These are phyloP conservation scores for Eragrostis tef DNA, from an alignment of 202 grass and related monocot species.

Conservation along the genomic window DNA sequence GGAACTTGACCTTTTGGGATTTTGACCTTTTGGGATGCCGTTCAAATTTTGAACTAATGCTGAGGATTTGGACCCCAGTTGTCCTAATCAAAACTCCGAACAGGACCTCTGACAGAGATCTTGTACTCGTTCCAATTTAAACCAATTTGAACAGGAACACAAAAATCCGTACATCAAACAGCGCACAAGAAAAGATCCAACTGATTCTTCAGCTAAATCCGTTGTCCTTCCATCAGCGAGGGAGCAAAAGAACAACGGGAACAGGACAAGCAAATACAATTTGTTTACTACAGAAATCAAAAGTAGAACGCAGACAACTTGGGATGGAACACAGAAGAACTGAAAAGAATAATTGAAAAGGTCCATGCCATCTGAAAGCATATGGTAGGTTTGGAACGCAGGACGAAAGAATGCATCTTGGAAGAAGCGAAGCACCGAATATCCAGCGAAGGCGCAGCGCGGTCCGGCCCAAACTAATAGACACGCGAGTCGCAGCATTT, in stretches of 20 bases:
- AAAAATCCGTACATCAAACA: not conserved
- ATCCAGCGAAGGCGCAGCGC: not conserved
- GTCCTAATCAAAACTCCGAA: not conserved
- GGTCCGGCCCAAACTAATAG: not conserved
- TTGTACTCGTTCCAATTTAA: not conserved
- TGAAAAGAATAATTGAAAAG: not conserved
- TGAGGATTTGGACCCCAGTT: slow-evolving; percentile 8
- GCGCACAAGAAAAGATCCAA: not conserved
- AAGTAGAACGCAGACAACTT: not conserved
- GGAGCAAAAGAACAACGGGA: slow-evolving; percentile 17
- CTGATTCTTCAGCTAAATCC: not conserved
- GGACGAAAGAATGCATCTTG: not conserved
- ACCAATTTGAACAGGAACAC: slow-evolving; percentile 23
- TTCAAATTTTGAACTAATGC: slow-evolving; percentile 21
- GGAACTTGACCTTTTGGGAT: not conserved
- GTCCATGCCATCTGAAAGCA: not conserved
- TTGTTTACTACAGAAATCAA: slow-evolving; percentile 1
- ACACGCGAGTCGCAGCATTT: not conserved
- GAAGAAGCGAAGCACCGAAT: not conserved
- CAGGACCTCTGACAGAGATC: not conserved
- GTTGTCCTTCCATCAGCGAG: slow-evolving; percentile 13
- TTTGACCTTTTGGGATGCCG: not conserved
- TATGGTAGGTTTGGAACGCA: not conserved
- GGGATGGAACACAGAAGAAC: slow-evolving; percentile 13
- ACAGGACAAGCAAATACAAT: slow-evolving; percentile 19